Evolutionary conservation across 495 filamentous ascomycete species (phyloP).

Genomic region (Neurospora sp.): DNA sequence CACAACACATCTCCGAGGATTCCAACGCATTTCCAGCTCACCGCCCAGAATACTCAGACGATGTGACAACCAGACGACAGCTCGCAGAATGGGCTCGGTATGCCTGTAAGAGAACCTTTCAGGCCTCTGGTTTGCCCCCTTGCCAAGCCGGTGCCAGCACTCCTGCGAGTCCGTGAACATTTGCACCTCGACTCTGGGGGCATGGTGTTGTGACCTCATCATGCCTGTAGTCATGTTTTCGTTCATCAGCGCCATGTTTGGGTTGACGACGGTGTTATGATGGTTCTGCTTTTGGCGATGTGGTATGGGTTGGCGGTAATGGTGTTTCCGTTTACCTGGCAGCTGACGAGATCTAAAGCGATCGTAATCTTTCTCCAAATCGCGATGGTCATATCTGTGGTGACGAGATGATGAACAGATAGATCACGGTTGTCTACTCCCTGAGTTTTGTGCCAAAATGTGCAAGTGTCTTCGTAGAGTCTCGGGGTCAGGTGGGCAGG

Average conservation of each 20-base stretch:
- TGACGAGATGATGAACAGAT: not conserved
- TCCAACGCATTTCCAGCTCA: not conserved
- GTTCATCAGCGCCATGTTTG: no score
- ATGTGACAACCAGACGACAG: not conserved
- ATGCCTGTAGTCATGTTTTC: no score
- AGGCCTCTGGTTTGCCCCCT: not conserved
- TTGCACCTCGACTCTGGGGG: not conserved
- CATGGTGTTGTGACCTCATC: no score
- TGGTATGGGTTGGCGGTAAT: not conserved
- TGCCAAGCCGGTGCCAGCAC: not conserved
- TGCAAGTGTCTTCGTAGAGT: not conserved
- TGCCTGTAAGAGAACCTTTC: not conserved
- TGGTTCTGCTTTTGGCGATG: no score
- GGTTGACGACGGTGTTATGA: no score
- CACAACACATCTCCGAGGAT: not conserved
- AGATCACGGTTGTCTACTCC: not conserved
- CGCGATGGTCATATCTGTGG: not conserved
- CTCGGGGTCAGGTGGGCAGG: not conserved
- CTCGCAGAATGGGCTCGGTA: not conserved
- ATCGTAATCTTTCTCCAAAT: not conserved
- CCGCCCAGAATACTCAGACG: not conserved
- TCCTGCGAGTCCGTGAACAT: not conserved
- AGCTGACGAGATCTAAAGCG: not conserved
- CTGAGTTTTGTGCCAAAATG: not conserved
- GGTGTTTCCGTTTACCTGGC: not conserved